Base-by-base conservation (phyloP, 176 grass and related monocot species). In the Alopecurus myosuroides region DNA sequence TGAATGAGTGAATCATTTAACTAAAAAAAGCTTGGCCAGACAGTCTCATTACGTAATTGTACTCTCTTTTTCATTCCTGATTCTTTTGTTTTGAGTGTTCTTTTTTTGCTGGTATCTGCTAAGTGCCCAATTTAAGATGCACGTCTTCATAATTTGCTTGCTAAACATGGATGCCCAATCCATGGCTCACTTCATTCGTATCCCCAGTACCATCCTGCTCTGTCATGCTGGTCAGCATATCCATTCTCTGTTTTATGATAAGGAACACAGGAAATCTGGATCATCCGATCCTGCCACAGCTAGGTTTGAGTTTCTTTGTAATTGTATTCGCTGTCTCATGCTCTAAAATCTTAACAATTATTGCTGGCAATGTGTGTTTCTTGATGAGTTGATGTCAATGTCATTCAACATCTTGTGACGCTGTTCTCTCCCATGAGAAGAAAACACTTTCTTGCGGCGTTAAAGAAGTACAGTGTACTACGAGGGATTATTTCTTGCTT, bases 401-500 rank as follows among this genome's bases (percentile, higher is more conserved):
- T 23, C 22, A 22, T 5, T 4, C 9, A 53, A 73, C 67, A 56
- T 53, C 52, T 55, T 55, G 20, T 55, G 52, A 55, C 23, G 22
- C 52, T 55, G 52, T 57, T 57, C 22, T 57, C n/a, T n/a, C 9
- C 53, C 53, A 57, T 2, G 22, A 11, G 53, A 23, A 0, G n/a
- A 23, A 57, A 57, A 57, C 22, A 57, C 9, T 18, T 57, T 56
- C 45, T 55, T 80, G 45, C 39, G 8, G 82, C 53, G 53, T 15
- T 23, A 19, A 78, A n/a, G 40, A 52, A 82, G 42, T 78, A 48
- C 62, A 65, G 18, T 46, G 22, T 56, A 23, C 52, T 23, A 58
- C 52, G 80, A 70, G 49, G 69, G 20, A 34, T 60, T 85, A 23
- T 88, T 81, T 62, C 77, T 81, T 70, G 10, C 51, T 12, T 87